Percentiles rank a stretch among this genome's conserved stretches.
phyloP scores from a whole-genome alignment of 306 rosid species.

The Quercus bicolor region DNA sequence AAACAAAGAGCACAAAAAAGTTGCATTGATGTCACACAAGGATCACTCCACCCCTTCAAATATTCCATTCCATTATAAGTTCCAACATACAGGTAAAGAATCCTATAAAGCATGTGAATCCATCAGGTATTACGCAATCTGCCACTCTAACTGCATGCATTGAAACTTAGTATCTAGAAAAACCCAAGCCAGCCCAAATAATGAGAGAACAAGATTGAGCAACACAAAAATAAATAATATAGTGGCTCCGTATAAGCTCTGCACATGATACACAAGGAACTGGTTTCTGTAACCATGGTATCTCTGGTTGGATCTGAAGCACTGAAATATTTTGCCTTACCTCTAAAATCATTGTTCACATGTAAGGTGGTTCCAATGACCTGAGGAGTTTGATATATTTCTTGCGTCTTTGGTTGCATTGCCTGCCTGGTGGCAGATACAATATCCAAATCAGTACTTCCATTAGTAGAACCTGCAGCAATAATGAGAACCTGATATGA shows the following conservation, averaged over 20 bases:
- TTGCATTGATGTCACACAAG: no score
- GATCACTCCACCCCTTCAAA: no score
- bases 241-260: neutral
- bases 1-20: no score
- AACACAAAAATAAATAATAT: neutral
- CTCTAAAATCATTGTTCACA: conserved; percentile 21
- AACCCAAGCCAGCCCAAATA: no score
- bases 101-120: no score
- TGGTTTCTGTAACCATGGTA: conserved; percentile 12
- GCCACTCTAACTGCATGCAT: no score
- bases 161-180: no score
- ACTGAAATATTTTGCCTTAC: conserved; percentile 26
- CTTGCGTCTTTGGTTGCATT: conserved; percentile 23
- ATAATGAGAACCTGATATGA: conserved; percentile 7
- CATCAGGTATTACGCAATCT: no score
- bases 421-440: neutral
- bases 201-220: neutral
- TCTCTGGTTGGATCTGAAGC: neutral
- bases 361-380: conserved; percentile 9
- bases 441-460: conserved; percentile 3
- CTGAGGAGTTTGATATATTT: conserved; percentile 26
- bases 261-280: neutral
- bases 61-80: no score
- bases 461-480: conserved; percentile 32
- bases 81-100: no score